Conservation (phyloP, 2,329 filamentous ascomycete species). For the Myotisia sp. region DNA sequence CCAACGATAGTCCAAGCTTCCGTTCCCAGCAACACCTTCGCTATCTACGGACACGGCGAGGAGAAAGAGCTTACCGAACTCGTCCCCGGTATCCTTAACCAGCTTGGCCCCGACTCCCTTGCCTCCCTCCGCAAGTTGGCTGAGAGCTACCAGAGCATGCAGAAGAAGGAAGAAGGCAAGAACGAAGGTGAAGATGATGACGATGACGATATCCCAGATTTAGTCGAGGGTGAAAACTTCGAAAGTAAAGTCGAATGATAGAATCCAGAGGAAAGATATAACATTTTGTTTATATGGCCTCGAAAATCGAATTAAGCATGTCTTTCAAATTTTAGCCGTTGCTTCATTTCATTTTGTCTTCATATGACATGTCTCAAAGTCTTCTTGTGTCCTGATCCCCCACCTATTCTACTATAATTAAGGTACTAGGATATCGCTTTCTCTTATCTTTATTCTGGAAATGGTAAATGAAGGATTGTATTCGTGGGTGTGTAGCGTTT, state of each 20-base stretch:
- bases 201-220: conserved; percentile 76
- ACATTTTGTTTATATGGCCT: no score
- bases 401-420: no score
- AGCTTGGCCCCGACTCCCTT: conserved; percentile 94
- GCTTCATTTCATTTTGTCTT: no score
- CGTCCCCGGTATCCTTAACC: conserved; percentile 97
- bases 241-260: conserved; percentile 94
- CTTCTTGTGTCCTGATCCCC: no score
- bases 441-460: no score
- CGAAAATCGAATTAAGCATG: no score
- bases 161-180: conserved; percentile 77
- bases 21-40: conserved; percentile 96
- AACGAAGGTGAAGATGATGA: conserved; percentile 58
- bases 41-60: conserved; percentile 96
- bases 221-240: conserved; percentile 95
- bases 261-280: no score
- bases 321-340: no score
- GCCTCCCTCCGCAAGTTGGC: conserved; percentile 95
- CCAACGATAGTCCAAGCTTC: conserved; percentile 75
- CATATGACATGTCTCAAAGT: no score
- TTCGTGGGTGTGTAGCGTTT: no score
- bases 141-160: conserved; percentile 98
- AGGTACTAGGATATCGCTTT: no score
- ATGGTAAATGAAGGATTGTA: no score
- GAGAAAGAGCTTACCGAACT: conserved; percentile 99